Base-by-base conservation (phyloP, 108 stramenopile species). In the Cyclotella atomus region DNA sequence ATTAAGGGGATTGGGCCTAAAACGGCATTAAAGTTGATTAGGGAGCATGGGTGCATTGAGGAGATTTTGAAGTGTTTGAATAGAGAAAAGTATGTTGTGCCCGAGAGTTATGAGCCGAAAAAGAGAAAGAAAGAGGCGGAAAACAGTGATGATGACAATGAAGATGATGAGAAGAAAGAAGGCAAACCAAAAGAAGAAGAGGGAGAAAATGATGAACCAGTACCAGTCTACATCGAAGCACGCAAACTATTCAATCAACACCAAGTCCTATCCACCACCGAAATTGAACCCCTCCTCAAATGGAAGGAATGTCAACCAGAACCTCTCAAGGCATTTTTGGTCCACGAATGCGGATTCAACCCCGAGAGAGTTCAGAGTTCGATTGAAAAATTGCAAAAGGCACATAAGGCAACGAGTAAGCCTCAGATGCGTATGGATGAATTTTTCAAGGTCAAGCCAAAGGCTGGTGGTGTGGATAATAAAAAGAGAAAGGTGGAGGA, bases 1-100 rank as follows among this genome's bases (percentile, higher is more conserved):
- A 99, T 99, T 78, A 83, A 86, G 20, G 98, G 98, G 49, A 91
- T 99, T 25, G 99, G 99, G 25, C 99, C 99, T 17, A 98, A 98
- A 76, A 98, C 96, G 32, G 98, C 98, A 6, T 76, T 98, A 41
- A 97, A 95, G 64, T 80, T 98, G 32, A 94, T 99, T 55, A 67
- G 83, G 29, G 89, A 95, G 61, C 90, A 97, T 70, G 78, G 79
- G 25, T 70, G 57, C 49, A 96, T 99, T 70, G 99, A 98, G 70
- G 81, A 75, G 5, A 91, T 98, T 50, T 57, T 99, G 71, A 73
- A 86, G 54, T 54, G 75, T 35, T 61, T 98, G 8, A 84, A 92
- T 67, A 75, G 86, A 44, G 82, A 89, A 16, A 97, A 97, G 71
- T 90, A 91, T 75, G 70, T 65, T 8, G 80, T 98, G 8, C 98